Conservation (phyloP, 1,139 yeast species). For the Hyphopichia wangnamkhiaoensis region DNA sequence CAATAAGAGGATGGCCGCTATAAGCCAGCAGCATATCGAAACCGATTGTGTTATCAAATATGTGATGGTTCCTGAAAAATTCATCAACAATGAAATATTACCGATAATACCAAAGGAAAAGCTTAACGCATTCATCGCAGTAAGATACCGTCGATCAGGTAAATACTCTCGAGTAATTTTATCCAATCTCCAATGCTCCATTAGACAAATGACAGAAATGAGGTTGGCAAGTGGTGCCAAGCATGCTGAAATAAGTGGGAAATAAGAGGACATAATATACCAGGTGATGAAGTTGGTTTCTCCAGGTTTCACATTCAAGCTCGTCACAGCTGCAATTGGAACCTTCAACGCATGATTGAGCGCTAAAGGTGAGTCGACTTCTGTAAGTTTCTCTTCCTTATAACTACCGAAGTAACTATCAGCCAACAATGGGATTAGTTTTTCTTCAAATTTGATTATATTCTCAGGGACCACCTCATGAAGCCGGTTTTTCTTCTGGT, state of each 20-base stretch:
- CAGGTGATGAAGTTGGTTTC: slow-evolving; percentile 51
- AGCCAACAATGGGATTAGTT: slow-evolving; percentile 8
- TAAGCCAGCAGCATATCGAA: slow-evolving; percentile 63
- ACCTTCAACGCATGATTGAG: slow-evolving; percentile 29
- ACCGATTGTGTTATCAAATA: slow-evolving; percentile 61
- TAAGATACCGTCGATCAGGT: slow-evolving; percentile 33
- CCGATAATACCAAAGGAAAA: slow-evolving; percentile 65
- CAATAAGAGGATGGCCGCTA: slow-evolving; percentile 55
- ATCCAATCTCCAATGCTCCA: slow-evolving; percentile 63
- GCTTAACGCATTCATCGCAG: slow-evolving; percentile 60
- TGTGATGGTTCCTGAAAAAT: slow-evolving; percentile 58
- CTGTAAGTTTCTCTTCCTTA: slow-evolving; percentile 13
- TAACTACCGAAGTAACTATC: slow-evolving; percentile 8
- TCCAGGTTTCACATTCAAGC: slow-evolving; percentile 44
- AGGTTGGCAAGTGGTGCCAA: slow-evolving; percentile 77
- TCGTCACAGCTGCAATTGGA: slow-evolving; percentile 32
- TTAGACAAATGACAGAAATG: slow-evolving; percentile 69
- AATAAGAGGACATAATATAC: slow-evolving; percentile 62
- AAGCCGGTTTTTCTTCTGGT: background rate
- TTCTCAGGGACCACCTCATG: background rate
- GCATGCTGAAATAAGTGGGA: slow-evolving; percentile 76
- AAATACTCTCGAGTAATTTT: slow-evolving; percentile 21
- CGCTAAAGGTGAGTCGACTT: slow-evolving; percentile 23
- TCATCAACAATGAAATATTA: slow-evolving; percentile 63
- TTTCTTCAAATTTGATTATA: slow-evolving; percentile 4